Evolutionary conservation across 2,329 filamentous ascomycete species (phyloP), one percentile per base, ranked within the genome.

Genomic region (Cytospora schulzeri): DNA sequence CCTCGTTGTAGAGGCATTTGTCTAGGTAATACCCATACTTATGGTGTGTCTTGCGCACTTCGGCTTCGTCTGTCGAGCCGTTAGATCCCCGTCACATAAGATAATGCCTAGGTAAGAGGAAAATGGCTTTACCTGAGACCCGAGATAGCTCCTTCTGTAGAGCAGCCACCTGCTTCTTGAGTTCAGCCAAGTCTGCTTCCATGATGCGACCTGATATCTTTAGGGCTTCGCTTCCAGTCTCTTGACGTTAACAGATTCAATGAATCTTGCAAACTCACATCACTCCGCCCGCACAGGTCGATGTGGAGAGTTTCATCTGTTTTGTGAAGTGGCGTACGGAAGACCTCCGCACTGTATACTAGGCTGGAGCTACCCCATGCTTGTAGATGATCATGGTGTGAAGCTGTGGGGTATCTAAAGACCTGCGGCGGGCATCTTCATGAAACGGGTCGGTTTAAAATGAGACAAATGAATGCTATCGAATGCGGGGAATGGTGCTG

Each of bases 11-110:
- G 1, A 86, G 75, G 66, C 83, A 86, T 68, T 86, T 86, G 74
- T 86, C 83, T 29, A 86, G 76, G 70, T 85, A 86, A 72, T 86
- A 85, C 29, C 83, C 83, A 71, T 85, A 86, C 66, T 82, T 85
- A 76, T 82, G 83, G 70, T 85, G 83, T 3, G 81, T 77, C 70
- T 84, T 85, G 63, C 81, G 80, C 55, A 85, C 78, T 68, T 85
- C 81, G 41, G 81, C 79, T 70, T 85, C 81, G 64, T 84, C 83
- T 83, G 60, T 7, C 19, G 15, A 26, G 5, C 8, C 17, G 35
- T 63, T 33, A 69, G 66, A 17, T 19, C 15, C 15, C 8, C 2
- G 17, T 41, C 11, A 5, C 22, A 6, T 4, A 1, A 19, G 9
- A 6, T 50, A 6, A 19, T n/a, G 8, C 31, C 11, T 19, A 19